Percentiles rank a stretch among this genome's conserved stretches.
phyloP scores from a whole-genome alignment of 2,329 filamentous ascomycete species.

The Leptoxyphium fumago region DNA sequence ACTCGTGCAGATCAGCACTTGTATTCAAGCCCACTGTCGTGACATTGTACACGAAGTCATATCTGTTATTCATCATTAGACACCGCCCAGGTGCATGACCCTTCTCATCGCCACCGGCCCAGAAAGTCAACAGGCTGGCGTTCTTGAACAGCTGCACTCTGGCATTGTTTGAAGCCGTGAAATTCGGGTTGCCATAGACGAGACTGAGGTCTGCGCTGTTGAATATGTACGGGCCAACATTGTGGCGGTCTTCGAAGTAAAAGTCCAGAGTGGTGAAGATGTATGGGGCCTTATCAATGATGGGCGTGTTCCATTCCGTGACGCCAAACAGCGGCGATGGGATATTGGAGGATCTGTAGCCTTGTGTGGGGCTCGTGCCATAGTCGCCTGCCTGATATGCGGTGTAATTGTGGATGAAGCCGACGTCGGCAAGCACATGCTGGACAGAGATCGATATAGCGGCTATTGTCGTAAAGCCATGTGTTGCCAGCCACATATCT shows the following conservation, averaged over 20 bases:
- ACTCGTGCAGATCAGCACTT: conserved; percentile 12
- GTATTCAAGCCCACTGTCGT: conserved; percentile 2
- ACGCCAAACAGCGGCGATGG: neutral
- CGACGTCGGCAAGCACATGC: neutral
- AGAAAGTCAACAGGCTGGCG: conserved; percentile 1
- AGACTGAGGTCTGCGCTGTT: conserved; percentile 3
- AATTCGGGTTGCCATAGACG: conserved; percentile 3
- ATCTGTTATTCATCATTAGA: conserved; percentile 11
- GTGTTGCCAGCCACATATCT: too few species aligned
- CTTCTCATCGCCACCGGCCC: conserved; percentile 1
- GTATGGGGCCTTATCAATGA: conserved; percentile 1
- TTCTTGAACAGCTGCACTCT: conserved; percentile 2
- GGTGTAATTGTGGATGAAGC: neutral
- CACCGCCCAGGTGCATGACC: conserved; percentile 7
- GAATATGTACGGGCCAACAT: conserved; percentile 5
- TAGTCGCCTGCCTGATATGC: conserved; percentile 1
- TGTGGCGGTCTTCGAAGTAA: neutral
- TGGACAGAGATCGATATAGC: too few species aligned
- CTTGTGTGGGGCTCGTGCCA: neutral
- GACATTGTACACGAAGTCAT: conserved; percentile 11
- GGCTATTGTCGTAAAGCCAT: too few species aligned
- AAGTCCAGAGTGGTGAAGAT: conserved; percentile 2
- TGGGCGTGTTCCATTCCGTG: neutral
- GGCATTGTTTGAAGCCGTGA: conserved; percentile 3
- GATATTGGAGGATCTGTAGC: neutral